These are phyloP conservation scores for Fusarium heterosporum DNA, from an alignment of 2,329 filamentous ascomycete genomes.

Conservation along the genomic window DNA sequence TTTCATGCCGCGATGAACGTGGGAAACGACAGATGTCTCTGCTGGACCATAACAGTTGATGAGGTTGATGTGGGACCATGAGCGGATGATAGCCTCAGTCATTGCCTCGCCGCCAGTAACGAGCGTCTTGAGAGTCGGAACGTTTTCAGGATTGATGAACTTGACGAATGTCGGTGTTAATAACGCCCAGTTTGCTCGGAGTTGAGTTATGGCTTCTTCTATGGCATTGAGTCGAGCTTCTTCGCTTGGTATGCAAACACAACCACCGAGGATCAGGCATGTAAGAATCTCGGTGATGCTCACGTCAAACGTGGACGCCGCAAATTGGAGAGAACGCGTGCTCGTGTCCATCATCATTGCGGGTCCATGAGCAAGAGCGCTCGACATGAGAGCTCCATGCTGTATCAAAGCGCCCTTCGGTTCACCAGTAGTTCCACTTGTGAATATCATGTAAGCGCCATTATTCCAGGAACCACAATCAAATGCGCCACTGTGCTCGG, in stretches of 20 bases:
- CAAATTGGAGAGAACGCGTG: conserved; percentile 51
- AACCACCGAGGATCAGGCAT: conserved; percentile 44
- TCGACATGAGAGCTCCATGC: conserved; percentile 37
- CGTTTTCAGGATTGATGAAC: conserved; percentile 34
- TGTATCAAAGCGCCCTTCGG: conserved; percentile 42
- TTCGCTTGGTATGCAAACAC: conserved; percentile 54
- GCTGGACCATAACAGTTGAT: conserved; percentile 43
- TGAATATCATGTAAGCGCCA: conserved; percentile 44
- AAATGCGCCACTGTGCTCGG: neutral
- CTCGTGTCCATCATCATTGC: conserved; percentile 41
- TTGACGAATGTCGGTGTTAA: conserved; percentile 39
- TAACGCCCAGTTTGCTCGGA: conserved; percentile 38
- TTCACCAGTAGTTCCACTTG: conserved; percentile 33
- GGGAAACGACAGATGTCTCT: conserved; percentile 40
- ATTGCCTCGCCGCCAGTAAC: conserved; percentile 44
- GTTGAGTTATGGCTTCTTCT: conserved; percentile 26
- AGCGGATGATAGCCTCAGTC: conserved; percentile 35
- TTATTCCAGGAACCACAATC: conserved; percentile 21
- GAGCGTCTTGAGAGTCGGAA: conserved; percentile 37
- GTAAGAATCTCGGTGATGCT: conserved; percentile 44
- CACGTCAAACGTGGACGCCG: conserved; percentile 50
- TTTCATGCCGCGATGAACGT: conserved; percentile 26
- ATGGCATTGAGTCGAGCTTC: conserved; percentile 54
- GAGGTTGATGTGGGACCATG: conserved; percentile 42
- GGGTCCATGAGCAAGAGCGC: conserved; percentile 35